phyloP scores from a whole-genome alignment of 371 early-diverging fungal species.

The Mucor indicus region DNA sequence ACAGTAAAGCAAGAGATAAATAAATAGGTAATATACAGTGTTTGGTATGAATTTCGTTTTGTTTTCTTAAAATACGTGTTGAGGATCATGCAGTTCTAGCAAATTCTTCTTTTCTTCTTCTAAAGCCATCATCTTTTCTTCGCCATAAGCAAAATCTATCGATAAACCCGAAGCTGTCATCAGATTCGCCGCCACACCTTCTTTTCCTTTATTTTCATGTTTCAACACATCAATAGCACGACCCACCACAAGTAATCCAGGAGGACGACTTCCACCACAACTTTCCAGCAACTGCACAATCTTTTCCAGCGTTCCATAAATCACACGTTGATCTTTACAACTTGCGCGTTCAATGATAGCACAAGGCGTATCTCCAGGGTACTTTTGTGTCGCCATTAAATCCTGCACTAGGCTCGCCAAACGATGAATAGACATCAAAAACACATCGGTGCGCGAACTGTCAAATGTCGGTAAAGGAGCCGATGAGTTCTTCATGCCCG shows the following conservation, averaged over 20 bases:
- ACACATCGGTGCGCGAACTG: slow-evolving; percentile 74
- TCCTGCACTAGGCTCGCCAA: slow-evolving; percentile 58
- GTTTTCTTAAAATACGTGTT: slow-evolving; percentile 38
- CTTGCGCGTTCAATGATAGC: slow-evolving; percentile 79
- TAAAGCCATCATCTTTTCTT: neutral
- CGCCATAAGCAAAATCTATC: neutral
- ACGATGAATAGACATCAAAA: slow-evolving; percentile 85
- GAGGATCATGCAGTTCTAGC: slow-evolving; percentile 46
- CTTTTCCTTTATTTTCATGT: slow-evolving; percentile 24
- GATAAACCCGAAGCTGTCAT: slow-evolving; percentile 18
- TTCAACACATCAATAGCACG: slow-evolving; percentile 51
- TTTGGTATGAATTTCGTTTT: neutral
- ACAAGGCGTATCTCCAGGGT: slow-evolving; percentile 64
- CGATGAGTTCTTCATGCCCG: slow-evolving; percentile 47
- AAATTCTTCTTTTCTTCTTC: too few relatives aligned
- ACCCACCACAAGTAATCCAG: slow-evolving; percentile 71
- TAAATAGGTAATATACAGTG: neutral
- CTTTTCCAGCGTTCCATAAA: slow-evolving; percentile 54
- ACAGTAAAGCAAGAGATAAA: too few relatives aligned
- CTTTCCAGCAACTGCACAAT: slow-evolving; percentile 65
- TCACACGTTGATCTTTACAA: slow-evolving; percentile 66
- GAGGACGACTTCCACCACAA: slow-evolving; percentile 69
- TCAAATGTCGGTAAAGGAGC: slow-evolving; percentile 63
- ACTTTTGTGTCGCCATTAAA: slow-evolving; percentile 47
- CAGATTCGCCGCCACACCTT: slow-evolving; percentile 34